Evolutionary conservation across 768 basidiomycete genomes (phyloP).

Genomic region (Mycena crocata): DNA sequence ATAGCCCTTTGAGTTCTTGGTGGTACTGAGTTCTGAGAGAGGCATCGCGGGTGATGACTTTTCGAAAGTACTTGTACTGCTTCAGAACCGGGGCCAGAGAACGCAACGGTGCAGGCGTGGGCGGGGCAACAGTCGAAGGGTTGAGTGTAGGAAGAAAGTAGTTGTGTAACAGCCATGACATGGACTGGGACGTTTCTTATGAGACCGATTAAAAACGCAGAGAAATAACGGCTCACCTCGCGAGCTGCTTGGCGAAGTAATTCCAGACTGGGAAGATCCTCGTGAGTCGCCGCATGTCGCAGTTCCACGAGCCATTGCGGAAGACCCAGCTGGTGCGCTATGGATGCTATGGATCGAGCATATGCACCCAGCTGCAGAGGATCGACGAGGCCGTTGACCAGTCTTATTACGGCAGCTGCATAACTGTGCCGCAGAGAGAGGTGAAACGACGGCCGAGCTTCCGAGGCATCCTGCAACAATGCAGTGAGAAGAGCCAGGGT

Average conservation of each 20-base stretch:
- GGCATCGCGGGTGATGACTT: constrained; percentile 71
- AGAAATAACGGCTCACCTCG: constrained; percentile 60
- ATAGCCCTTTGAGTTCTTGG: constrained; percentile 57
- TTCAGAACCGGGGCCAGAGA: constrained; percentile 77
- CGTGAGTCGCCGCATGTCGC: constrained; percentile 95
- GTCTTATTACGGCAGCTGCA: constrained; percentile 83
- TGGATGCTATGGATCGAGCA: constrained; percentile 90
- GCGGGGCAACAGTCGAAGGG: constrained; percentile 52
- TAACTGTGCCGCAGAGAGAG: constrained; percentile 81
- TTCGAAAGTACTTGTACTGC: constrained; percentile 77
- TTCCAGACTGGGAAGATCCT: constrained; percentile 89
- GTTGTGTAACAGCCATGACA: constrained; percentile 85
- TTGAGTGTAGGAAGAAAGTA: constrained; percentile 86
- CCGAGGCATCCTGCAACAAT: constrained; percentile 63
- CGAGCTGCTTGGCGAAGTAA: constrained; percentile 80
- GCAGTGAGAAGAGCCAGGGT: constrained; percentile 71
- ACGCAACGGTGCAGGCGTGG: constrained; percentile 54
- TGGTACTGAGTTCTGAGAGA: constrained; percentile 66
- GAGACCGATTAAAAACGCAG: constrained; percentile 17
- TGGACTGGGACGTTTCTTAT: constrained; percentile 60
- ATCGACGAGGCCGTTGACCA: constrained; percentile 96
- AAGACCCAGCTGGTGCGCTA: constrained; percentile 87
- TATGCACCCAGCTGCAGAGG: constrained; percentile 91
- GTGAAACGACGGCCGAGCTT: constrained; percentile 41
- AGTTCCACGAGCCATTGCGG: constrained; percentile 93